These are phyloP conservation scores for Ascomycota sp. DNA, from an alignment of 2,329 filamentous ascomycete genomes.

Conservation along the genomic window DNA sequence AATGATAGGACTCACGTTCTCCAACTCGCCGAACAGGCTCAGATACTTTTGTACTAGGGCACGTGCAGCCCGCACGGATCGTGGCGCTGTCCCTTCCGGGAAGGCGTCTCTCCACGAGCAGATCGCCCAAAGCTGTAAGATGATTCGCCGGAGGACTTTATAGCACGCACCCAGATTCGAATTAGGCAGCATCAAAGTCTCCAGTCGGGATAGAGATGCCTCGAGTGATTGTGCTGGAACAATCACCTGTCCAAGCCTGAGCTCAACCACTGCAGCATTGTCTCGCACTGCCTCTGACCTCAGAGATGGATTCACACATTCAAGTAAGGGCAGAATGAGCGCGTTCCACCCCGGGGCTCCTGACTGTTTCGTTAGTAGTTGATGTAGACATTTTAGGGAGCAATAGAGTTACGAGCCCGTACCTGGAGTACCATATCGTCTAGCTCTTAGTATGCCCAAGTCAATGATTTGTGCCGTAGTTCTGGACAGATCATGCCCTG, in stretches of 20 bases:
- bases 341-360: slow-evolving; percentile 37
- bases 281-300: slow-evolving; percentile 5
- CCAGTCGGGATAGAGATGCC: slow-evolving; percentile 29
- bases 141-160: slow-evolving; percentile 33
- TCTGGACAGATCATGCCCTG: slow-evolving; percentile 13
- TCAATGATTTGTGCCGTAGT: slow-evolving; percentile 17
- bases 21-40: slow-evolving; percentile 28
- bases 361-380: slow-evolving; percentile 6
- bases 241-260: slow-evolving; percentile 20
- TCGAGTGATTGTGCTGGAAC: slow-evolving; percentile 25
- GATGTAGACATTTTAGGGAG: neutral
- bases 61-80: slow-evolving; percentile 22
- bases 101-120: slow-evolving; percentile 23
- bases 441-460: slow-evolving; percentile 43
- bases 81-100: slow-evolving; percentile 11
- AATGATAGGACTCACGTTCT: slow-evolving; percentile 26
- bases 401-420: neutral
- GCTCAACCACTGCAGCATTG: slow-evolving; percentile 20
- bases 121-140: slow-evolving; percentile 41
- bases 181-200: slow-evolving; percentile 35
- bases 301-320: slow-evolving; percentile 23
- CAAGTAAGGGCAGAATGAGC: slow-evolving; percentile 36
- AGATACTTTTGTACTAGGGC: slow-evolving; percentile 34
- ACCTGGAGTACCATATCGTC: slow-evolving; percentile 40
- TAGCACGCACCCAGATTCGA: slow-evolving; percentile 43